Conservation (phyloP, 441 rosid species). For the Geranium incanum region DNA sequence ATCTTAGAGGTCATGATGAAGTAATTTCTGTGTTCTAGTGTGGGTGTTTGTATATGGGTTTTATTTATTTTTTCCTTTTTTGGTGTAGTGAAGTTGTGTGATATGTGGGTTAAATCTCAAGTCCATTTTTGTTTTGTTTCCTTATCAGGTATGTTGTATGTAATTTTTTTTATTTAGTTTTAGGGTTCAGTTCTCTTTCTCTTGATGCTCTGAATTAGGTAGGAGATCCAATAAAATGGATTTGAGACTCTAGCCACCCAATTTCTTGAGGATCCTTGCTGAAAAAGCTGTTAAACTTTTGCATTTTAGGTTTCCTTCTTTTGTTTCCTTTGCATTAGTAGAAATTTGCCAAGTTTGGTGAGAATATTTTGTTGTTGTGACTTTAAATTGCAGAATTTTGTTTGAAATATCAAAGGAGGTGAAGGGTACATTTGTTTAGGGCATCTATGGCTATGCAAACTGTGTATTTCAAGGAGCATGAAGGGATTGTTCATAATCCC, state of each 20-base stretch:
- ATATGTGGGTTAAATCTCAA: not conserved
- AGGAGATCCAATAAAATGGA: not conserved
- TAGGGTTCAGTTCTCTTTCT: not conserved
- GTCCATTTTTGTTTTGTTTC: not conserved
- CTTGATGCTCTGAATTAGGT: not conserved
- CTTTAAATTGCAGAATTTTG: conserved; percentile 33
- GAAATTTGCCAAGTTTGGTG: conserved; percentile 3
- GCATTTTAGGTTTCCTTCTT: not conserved
- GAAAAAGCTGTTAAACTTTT: not conserved
- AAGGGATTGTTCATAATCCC: conserved; percentile 41
- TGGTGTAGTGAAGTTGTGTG: not conserved
- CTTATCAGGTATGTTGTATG: not conserved
- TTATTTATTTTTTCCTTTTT: not conserved
- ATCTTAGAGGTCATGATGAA: not conserved
- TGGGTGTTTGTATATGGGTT: not conserved
- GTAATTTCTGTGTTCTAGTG: not conserved
- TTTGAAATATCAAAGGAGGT: conserved; percentile 19
- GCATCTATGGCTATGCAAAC: conserved; percentile 70
- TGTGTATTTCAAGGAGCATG: conserved; percentile 52
- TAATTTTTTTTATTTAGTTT: not conserved
- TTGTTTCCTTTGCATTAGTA: not conserved
- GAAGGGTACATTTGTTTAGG: conserved; percentile 18
- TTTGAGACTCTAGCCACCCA: not conserved
- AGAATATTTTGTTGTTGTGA: conserved; percentile 7
- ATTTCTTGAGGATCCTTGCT: not conserved